These are phyloP conservation scores for Fusarium continuum DNA, from an alignment of 2,329 filamentous ascomycete species.

Conservation along the genomic window DNA sequence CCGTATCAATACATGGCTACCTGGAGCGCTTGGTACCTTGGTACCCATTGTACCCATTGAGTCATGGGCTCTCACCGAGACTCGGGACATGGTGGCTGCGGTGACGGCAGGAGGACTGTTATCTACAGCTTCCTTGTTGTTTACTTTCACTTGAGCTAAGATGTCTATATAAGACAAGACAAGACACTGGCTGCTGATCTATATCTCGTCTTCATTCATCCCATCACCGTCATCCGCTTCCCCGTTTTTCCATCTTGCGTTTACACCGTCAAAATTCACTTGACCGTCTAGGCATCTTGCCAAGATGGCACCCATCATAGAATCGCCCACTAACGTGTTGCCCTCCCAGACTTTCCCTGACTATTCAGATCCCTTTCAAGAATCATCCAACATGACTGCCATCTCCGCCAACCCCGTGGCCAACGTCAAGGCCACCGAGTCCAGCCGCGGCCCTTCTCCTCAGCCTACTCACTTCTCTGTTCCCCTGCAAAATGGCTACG, in stretches of 20 bases:
- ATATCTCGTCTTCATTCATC: constrained; percentile 3
- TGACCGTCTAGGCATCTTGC: constrained; percentile 20
- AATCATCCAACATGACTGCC: constrained; percentile 47
- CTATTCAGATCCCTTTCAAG: constrained; percentile 54
- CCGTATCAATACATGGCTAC: constrained; percentile 25
- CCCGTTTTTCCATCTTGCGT: constrained; percentile 19
- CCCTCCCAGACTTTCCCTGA: constrained; percentile 55
- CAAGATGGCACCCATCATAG: constrained; percentile 51
- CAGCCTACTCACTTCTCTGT: constrained; percentile 87
- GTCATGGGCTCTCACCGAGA: constrained; percentile 26
- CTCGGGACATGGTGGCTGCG: constrained; percentile 15
- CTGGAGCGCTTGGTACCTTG: neutral
- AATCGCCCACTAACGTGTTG: constrained; percentile 54
- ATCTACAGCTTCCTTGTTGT: constrained; percentile 15
- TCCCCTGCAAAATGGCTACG: constrained; percentile 58
- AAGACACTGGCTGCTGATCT: constrained; percentile 23
- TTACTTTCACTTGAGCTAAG: neutral
- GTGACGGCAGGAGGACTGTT: constrained; percentile 23
- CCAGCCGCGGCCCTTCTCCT: constrained; percentile 78
- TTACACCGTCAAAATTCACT: constrained; percentile 13
- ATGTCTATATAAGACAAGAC: constrained; percentile 41
- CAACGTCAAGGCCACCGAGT: constrained; percentile 51
- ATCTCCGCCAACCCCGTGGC: constrained; percentile 54
- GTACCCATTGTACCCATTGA: constrained; percentile 13
- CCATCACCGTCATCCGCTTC: constrained; percentile 10